phyloP scores from a whole-genome alignment of 169 alveolate species.

The Eimeria praecox region DNA sequence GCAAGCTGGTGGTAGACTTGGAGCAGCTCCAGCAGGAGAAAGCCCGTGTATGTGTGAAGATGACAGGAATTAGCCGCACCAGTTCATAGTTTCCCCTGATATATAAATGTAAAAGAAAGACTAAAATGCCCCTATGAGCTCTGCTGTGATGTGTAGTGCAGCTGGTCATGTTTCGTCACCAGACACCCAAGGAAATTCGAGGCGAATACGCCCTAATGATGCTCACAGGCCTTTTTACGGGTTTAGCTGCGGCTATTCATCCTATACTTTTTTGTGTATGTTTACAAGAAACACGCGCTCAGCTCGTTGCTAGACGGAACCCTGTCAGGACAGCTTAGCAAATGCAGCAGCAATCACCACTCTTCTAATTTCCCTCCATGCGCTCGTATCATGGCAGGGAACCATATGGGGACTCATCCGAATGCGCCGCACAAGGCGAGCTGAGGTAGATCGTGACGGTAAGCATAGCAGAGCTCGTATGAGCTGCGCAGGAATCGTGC shows the following conservation, averaged over 20 bases:
- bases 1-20: background rate
- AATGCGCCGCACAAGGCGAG: constrained; percentile 23
- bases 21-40: constrained; percentile 29
- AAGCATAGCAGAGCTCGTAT: background rate
- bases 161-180: constrained; percentile 54
- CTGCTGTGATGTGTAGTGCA: background rate
- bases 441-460: constrained; percentile 49
- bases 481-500: too few relatives aligned
- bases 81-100: too few relatives aligned
- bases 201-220: constrained; percentile 42
- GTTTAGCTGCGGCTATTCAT: constrained; percentile 53
- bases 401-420: constrained; percentile 27
- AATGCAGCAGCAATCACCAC: background rate
- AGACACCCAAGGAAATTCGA: constrained; percentile 51
- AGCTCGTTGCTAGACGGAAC: background rate
- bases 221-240: constrained; percentile 59
- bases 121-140: too few relatives aligned
- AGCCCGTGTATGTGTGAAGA: background rate
- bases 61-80: too few relatives aligned
- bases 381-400: constrained; percentile 11
- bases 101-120: too few relatives aligned
- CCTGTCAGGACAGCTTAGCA: background rate
- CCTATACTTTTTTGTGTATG: constrained; percentile 39
- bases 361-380: background rate
- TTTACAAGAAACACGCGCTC: too few relatives aligned